Evolutionary conservation across 2,329 filamentous ascomycete genomes (phyloP), one percentile per base, ranked within the genome.

Genomic region (Paradendryphiella salina): DNA sequence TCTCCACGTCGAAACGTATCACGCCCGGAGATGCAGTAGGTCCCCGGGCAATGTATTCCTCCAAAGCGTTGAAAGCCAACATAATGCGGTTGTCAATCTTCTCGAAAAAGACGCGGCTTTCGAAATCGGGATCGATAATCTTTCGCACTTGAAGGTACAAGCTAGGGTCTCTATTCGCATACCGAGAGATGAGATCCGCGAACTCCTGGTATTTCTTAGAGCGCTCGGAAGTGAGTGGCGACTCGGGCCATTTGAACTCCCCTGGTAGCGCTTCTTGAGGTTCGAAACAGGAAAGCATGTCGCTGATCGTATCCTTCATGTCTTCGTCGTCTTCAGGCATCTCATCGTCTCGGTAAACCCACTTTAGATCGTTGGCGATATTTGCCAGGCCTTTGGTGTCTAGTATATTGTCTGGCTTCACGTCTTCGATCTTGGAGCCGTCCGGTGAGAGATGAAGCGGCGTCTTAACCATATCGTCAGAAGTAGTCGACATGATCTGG

Each of bases 281-380:
- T 32, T 73, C 71, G 32, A 73, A 73, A 17, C 70, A 69, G 1
- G 71, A 72, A 9, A 73, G 61, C 64, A 72, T 69, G n/a, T 64
- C 63, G 10, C 60, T 58, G 6, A 73, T 57, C 15, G 69, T 60
- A 21, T 67, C 61, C 23, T 60, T 62, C 41, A 71, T 63, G 7
- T 71, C 67, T n/a, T 68, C 64, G 26, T 64, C 60, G 6, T 65
- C 55, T 31, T 66, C 62, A 2, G 60, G 62, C 5, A 66, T 21
- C 2, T 61, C 52, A 1, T 63, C 64, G 8, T 72, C 67, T 29
- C 65, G 58, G n/a, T 66, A 54, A 7, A 64, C 53, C 69, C 71
- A 74, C 15, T 65, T 57, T 7, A 69, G 53, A 21, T 62, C 59
- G 13, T 61, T 58, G 11, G 69, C 65, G 34, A 73, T 56, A 29